Evolutionary conservation across 768 basidiomycete genomes (phyloP).

Genomic region (Glaciozyma antarctica): DNA sequence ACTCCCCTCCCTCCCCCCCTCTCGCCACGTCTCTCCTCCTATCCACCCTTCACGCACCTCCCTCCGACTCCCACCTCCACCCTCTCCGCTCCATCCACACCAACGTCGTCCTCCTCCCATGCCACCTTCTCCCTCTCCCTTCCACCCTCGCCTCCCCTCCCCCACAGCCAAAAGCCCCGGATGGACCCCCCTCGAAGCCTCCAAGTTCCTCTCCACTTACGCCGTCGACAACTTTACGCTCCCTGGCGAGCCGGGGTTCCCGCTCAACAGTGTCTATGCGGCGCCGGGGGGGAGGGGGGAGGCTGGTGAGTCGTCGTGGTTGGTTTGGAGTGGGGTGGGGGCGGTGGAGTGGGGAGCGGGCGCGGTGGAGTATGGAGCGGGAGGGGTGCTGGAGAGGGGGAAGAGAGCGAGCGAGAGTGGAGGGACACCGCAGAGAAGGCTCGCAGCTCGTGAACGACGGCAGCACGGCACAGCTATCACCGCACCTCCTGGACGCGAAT

Average conservation of each 20-base stretch:
- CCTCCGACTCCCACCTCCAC: too few relatives aligned
- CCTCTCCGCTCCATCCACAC: background rate
- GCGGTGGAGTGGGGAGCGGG: background rate
- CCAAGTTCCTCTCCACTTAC: conserved; percentile 77
- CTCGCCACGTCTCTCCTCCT: too few relatives aligned
- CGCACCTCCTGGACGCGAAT: too few relatives aligned
- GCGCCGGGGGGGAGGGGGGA: conserved; percentile 65
- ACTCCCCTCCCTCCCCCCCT: background rate
- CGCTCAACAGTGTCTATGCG: conserved; percentile 84
- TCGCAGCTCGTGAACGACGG: too few relatives aligned
- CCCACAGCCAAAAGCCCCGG: conserved; percentile 8
- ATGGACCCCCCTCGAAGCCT: conserved; percentile 66
- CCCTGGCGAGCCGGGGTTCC: conserved; percentile 92
- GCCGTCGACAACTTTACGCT: conserved; percentile 88
- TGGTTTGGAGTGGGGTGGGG: background rate
- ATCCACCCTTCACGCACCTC: too few relatives aligned
- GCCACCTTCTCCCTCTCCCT: conserved; percentile 43
- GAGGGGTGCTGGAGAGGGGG: too few relatives aligned
- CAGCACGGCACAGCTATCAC: too few relatives aligned
- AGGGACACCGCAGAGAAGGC: too few relatives aligned
- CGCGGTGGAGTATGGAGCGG: too few relatives aligned
- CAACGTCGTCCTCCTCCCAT: too few relatives aligned
- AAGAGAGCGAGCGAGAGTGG: too few relatives aligned
- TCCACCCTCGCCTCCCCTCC: background rate
- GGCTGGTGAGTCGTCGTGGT: conserved; percentile 50